phyloP scores from a whole-genome alignment of 2,329 filamentous ascomycete species.

The Diaporthe nobilis region DNA sequence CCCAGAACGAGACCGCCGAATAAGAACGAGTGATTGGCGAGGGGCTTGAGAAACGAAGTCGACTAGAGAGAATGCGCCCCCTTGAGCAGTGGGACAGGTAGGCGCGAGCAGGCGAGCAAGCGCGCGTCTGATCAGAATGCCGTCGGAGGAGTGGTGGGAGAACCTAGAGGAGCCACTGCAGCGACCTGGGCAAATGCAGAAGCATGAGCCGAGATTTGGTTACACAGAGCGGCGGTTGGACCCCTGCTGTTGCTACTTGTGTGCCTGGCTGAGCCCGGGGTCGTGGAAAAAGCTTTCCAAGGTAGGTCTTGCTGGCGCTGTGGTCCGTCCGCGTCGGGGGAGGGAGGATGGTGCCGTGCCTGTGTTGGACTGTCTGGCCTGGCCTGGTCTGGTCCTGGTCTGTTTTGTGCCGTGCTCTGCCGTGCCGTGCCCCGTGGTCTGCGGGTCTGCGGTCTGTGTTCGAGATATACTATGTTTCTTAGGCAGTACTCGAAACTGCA shows the following conservation, averaged over 20 bases:
- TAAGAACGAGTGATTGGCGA: slow-evolving; percentile 42
- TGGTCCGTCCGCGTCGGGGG: slow-evolving; percentile 30
- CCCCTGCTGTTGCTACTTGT: slow-evolving; percentile 35
- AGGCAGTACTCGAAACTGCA: background rate
- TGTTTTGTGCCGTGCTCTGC: slow-evolving; percentile 29
- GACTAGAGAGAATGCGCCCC: slow-evolving; percentile 27
- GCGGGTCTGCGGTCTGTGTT: slow-evolving; percentile 5
- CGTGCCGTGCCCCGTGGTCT: slow-evolving; percentile 16
- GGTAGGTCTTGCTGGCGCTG: slow-evolving; percentile 12
- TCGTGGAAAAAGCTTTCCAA: slow-evolving; percentile 32
- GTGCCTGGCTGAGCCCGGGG: slow-evolving; percentile 22
- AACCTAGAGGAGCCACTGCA: slow-evolving; percentile 26
- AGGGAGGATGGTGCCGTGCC: slow-evolving; percentile 7
- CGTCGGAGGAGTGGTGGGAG: slow-evolving; percentile 28
- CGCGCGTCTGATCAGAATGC: slow-evolving; percentile 52
- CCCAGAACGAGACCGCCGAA: slow-evolving; percentile 38
- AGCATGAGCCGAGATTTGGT: slow-evolving; percentile 42
- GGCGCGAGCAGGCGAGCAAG: slow-evolving; percentile 48
- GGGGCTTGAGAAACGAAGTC: slow-evolving; percentile 33
- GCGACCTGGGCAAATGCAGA: slow-evolving; percentile 31
- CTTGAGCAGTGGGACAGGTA: slow-evolving; percentile 37
- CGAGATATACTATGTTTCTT: background rate
- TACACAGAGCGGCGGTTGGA: slow-evolving; percentile 37
- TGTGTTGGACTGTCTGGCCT: background rate
- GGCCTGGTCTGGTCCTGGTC: slow-evolving; percentile 10